Percentiles rank a stretch among this genome's conserved stretches.
phyloP scores from a whole-genome alignment of 2,329 filamentous ascomycete species.

The Trichophaea hybrida region DNA sequence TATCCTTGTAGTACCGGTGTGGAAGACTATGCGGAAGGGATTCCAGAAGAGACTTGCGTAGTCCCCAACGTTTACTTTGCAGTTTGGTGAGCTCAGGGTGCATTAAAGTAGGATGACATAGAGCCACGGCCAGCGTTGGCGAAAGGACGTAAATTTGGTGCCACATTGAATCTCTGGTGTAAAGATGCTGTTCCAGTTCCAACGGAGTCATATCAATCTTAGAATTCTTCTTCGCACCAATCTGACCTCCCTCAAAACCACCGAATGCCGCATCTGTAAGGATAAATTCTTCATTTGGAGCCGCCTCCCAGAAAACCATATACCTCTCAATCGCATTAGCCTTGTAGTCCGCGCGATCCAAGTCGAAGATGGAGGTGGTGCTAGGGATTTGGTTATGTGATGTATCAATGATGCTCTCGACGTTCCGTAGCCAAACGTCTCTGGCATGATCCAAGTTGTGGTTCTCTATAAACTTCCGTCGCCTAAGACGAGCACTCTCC shows the following conservation, averaged over 20 bases:
- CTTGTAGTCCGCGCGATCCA: constrained; percentile 27
- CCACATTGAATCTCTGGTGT: constrained; percentile 28
- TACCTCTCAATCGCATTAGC: constrained; percentile 27
- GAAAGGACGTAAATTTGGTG: constrained; percentile 28
- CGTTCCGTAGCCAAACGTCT: constrained; percentile 27
- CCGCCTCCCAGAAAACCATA: constrained; percentile 28
- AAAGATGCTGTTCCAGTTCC: constrained; percentile 26
- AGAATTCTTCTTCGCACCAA: constrained; percentile 26
- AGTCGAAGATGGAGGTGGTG: constrained; percentile 25
- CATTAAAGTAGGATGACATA: constrained; percentile 28
- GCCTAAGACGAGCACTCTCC: constrained; percentile 25
- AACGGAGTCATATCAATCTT: constrained; percentile 25
- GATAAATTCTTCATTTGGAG: constrained; percentile 27
- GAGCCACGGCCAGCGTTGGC: constrained; percentile 26
- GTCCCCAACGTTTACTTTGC: constrained; percentile 27
- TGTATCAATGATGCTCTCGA: constrained; percentile 23
- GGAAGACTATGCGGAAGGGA: constrained; percentile 26
- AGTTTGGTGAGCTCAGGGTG: constrained; percentile 24
- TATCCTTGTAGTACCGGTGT: constrained; percentile 27
- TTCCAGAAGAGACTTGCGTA: constrained; percentile 26
- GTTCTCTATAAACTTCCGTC: constrained; percentile 25
- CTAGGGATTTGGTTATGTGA: constrained; percentile 25
- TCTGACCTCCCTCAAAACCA: constrained; percentile 27
- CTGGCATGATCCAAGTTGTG: constrained; percentile 26
- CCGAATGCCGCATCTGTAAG: constrained; percentile 28